Evolutionary conservation across 2,329 filamentous ascomycete genomes (phyloP).

Genomic region (Uncinocarpus reesii): DNA sequence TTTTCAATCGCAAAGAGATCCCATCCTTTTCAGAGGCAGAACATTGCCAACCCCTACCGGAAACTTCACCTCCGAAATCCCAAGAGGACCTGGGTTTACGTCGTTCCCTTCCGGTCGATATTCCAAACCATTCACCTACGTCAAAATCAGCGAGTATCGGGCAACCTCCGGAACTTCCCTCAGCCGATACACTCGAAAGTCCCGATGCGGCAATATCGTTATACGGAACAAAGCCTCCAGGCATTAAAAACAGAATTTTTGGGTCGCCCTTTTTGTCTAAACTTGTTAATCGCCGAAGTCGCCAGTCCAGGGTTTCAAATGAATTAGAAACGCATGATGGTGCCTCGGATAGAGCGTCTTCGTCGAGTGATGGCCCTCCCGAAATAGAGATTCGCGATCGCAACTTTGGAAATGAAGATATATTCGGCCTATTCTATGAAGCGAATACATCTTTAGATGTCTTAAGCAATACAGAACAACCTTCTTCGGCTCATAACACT

Average conservation of each 20-base stretch:
- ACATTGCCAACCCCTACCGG: background rate
- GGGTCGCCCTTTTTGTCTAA: background rate
- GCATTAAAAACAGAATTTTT: background rate
- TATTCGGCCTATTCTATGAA: background rate
- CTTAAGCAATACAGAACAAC: background rate
- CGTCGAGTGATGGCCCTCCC: background rate
- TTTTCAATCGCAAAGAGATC: constrained; percentile 8
- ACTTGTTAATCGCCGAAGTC: background rate
- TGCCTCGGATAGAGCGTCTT: too few relatives aligned
- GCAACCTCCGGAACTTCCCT: background rate
- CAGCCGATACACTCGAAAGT: background rate
- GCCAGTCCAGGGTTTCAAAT: background rate
- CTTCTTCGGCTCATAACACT: background rate
- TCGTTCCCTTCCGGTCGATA: background rate
- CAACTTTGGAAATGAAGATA: background rate
- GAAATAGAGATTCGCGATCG: background rate
- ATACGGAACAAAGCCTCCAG: constrained; percentile 3
- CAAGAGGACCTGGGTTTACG: background rate
- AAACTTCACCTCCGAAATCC: background rate
- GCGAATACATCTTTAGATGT: too few relatives aligned
- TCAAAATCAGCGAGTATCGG: background rate
- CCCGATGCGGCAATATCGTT: background rate
- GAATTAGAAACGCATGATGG: background rate
- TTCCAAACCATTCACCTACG: background rate
- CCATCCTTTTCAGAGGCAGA: constrained; percentile 5